A percentile compares a stretch with the other conserved stretches of the same genome.
Evolutionary conservation across 164 flowering plant genomes (phyloP).

Genomic region (Sextonia rubra): DNA sequence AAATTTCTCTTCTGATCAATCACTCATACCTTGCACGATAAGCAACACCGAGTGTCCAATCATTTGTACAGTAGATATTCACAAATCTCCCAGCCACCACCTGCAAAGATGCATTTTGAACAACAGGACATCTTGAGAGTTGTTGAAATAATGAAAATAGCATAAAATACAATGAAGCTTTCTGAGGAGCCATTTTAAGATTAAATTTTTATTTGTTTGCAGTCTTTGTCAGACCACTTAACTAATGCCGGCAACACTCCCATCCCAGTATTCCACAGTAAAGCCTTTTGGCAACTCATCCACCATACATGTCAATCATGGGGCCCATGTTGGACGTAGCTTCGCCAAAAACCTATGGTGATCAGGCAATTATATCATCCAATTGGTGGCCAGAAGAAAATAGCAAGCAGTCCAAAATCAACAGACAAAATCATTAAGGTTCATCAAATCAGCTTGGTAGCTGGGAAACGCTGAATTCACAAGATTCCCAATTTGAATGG

Average conservation of each 20-base stretch:
- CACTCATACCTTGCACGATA: constrained; percentile 81
- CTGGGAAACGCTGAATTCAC: background rate
- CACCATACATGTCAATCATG: background rate
- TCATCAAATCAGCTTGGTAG: background rate
- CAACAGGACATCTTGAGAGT: constrained; percentile 1
- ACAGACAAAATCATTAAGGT: background rate
- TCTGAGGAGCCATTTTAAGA: background rate
- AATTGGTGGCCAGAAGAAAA: background rate
- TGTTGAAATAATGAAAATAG: background rate
- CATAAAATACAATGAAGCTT: background rate
- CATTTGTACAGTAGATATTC: constrained; percentile 77
- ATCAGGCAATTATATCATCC: background rate
- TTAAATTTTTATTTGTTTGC: background rate
- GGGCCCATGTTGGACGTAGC: background rate
- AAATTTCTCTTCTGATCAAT: background rate
- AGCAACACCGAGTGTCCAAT: constrained; percentile 95
- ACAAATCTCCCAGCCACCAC: constrained; percentile 93
- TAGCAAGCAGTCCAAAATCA: background rate
- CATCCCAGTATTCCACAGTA: background rate
- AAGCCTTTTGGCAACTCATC: background rate
- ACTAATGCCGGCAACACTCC: background rate
- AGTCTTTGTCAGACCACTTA: background rate
- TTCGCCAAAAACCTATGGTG: too few species aligned
- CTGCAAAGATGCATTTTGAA: constrained; percentile 35
- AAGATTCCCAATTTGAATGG: background rate